Conservation (phyloP, 805 yeast species). For the Candida adriatica region DNA sequence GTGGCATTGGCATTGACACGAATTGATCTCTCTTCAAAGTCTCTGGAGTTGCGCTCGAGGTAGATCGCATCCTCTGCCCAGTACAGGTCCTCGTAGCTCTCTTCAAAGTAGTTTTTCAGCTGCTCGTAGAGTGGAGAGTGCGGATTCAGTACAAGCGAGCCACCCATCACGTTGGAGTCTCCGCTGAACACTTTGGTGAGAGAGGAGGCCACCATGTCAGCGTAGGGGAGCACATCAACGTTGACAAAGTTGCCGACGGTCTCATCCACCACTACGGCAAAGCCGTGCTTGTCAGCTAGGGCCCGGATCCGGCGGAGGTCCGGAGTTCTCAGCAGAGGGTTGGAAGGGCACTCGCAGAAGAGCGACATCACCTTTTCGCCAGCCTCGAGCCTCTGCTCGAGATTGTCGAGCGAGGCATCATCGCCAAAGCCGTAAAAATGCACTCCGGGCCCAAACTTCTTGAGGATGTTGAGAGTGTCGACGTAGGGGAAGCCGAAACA, state of each 20-base stretch:
- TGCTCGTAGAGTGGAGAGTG: constrained; percentile 39
- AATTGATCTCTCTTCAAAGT: constrained; percentile 58
- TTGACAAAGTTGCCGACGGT: constrained; percentile 90
- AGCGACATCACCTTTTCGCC: constrained; percentile 70
- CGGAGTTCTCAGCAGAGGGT: constrained; percentile 86
- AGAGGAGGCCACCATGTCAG: constrained; percentile 84
- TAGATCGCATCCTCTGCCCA: constrained; percentile 95
- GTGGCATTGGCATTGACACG: constrained; percentile 49
- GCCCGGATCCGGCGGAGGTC: constrained; percentile 57
- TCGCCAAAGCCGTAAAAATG: constrained; percentile 84
- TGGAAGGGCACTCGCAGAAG: constrained; percentile 91
- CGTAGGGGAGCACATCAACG: constrained; percentile 69
- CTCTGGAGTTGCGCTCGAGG: constrained; percentile 89
- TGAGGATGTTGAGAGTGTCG: constrained; percentile 79
- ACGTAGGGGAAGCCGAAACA: constrained; percentile 97
- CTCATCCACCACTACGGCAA: constrained; percentile 85
- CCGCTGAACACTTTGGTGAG: constrained; percentile 91
- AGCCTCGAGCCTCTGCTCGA: constrained; percentile 52
- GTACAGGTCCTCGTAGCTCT: constrained; percentile 61
- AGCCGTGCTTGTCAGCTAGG: constrained; percentile 62
- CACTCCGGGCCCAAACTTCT: constrained; percentile 89
- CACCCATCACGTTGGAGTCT: constrained; percentile 94
- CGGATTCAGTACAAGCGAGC: constrained; percentile 77
- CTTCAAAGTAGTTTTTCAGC: constrained; percentile 44
- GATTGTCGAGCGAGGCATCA: constrained; percentile 53